phyloP scores from a whole-genome alignment of 2,329 filamentous ascomycete species.

The Calonectria pteridis region DNA sequence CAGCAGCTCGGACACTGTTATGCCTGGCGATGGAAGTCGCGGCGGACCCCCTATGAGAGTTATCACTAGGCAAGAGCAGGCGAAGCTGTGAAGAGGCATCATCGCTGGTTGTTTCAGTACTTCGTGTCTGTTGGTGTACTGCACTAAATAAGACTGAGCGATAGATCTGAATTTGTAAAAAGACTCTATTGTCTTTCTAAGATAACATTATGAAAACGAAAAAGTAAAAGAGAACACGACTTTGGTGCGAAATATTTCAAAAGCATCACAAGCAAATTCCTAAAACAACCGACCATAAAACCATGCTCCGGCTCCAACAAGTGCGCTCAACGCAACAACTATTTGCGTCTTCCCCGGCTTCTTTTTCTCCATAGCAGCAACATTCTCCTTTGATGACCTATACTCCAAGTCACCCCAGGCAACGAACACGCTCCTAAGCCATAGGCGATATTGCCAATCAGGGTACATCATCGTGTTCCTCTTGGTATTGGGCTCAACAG shows the following conservation, averaged over 20 bases:
- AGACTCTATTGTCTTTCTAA: background rate
- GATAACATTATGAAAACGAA: background rate
- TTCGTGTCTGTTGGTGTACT: no score
- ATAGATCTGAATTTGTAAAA: background rate
- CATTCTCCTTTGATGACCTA: background rate
- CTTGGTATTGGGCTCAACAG: conserved; percentile 58
- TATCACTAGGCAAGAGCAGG: conserved; percentile 14
- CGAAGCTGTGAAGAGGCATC: conserved; percentile 9
- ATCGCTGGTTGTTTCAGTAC: background rate
- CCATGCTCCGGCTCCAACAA: conserved; percentile 7
- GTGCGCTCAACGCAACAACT: background rate
- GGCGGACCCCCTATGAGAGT: conserved; percentile 26
- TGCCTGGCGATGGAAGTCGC: conserved; percentile 33
- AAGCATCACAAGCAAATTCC: background rate
- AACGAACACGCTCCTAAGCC: conserved; percentile 61
- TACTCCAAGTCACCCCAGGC: conserved; percentile 52
- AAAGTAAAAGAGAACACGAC: no score
- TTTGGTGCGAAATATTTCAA: no score
- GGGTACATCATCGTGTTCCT: conserved; percentile 66
- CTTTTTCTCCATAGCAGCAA: background rate
- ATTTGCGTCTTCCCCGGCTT: background rate
- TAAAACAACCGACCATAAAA: background rate
- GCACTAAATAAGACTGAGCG: background rate
- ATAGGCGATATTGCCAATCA: conserved; percentile 63
- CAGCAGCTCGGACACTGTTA: background rate